Conservation (phyloP, 75 land plant genomes). For the Pinus taeda region DNA sequence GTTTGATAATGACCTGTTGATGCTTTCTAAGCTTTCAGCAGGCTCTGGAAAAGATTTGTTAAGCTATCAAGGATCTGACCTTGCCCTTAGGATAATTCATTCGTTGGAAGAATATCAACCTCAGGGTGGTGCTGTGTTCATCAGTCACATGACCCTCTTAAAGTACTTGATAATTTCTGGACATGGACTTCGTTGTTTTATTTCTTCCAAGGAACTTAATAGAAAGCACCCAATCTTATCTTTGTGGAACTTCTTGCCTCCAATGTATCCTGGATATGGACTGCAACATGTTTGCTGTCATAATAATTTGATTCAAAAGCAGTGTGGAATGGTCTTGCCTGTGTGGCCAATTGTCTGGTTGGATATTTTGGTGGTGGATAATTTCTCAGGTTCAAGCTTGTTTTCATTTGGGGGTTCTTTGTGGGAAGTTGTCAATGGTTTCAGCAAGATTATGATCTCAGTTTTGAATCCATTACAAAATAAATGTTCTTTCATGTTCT, state of each 20-base stretch:
- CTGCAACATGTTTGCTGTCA: constrained; percentile 12
- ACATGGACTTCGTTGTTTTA: not conserved
- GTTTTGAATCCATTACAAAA: constrained; percentile 18
- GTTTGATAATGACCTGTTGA: not conserved
- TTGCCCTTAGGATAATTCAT: not conserved
- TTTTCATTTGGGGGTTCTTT: constrained; percentile 47
- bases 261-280: not conserved
- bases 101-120: not conserved
- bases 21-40: not conserved
- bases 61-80: not conserved
- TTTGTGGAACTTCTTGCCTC: not conserved
- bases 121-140: not conserved
- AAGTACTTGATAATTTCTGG: not conserved
- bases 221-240: not conserved
- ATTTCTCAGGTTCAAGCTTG: constrained; percentile 29
- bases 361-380: constrained; percentile 59
- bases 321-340: constrained; percentile 27
- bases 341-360: constrained; percentile 43
- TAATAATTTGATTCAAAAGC: constrained; percentile 14
- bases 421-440: constrained; percentile 28
- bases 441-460: constrained; percentile 26
- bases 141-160: not conserved
- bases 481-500: constrained; percentile 3
- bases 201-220: not conserved
- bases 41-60: not conserved